These are phyloP conservation scores for Aphanomyces cochlioides DNA, from an alignment of 352 stramenopile genomes.

Conservation along the genomic window DNA sequence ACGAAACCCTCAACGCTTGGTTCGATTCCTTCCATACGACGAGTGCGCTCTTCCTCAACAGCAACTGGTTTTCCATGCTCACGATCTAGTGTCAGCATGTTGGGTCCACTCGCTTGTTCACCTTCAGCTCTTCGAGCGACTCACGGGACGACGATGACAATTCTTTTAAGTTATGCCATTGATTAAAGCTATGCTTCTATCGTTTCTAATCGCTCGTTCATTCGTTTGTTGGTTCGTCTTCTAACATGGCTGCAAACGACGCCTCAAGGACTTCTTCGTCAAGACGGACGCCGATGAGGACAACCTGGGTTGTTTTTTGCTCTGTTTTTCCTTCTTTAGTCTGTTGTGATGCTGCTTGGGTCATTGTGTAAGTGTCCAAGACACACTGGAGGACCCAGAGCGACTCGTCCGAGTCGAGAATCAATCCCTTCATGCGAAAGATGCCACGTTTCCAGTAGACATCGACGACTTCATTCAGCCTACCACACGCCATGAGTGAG, in stretches of 20 bases:
- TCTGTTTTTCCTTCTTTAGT: conserved; percentile 34
- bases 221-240: no score
- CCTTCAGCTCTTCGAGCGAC: no score
- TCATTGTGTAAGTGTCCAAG: conserved; percentile 72
- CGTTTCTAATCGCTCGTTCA: no score
- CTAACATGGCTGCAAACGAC: conserved; percentile 35
- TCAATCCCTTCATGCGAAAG: conserved; percentile 61
- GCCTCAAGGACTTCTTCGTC: conserved; percentile 42
- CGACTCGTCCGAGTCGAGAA: conserved; percentile 42
- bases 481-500: background rate
- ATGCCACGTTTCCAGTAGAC: conserved; percentile 56
- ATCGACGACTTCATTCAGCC: conserved; percentile 49
- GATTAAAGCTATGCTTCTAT: no score
- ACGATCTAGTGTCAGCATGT: no score
- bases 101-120: no score
- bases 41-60: background rate
- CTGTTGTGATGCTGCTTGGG: conserved; percentile 43
- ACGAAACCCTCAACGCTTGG: background rate
- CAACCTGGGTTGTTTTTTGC: conserved; percentile 40
- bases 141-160: no score
- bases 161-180: no score
- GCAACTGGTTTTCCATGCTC: background rate
- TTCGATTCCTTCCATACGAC: background rate
- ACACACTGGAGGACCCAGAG: conserved; percentile 66
- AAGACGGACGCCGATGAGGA: conserved; percentile 63